These are phyloP conservation scores for Talaromyces rugulosus DNA, from an alignment of 2,329 filamentous ascomycete species.

Conservation along the genomic window DNA sequence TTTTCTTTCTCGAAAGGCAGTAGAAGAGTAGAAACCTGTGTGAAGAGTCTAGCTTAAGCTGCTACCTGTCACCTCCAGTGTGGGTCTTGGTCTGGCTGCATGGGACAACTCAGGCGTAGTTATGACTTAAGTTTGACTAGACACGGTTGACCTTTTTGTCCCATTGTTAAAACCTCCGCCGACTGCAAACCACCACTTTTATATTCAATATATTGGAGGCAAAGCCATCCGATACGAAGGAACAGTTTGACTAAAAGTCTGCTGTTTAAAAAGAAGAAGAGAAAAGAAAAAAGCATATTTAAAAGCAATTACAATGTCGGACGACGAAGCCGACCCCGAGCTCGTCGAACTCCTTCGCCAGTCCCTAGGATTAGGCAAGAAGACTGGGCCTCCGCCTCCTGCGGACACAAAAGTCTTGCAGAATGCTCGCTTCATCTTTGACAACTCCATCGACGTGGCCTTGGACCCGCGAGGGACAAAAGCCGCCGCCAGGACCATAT, in stretches of 20 bases:
- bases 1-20: background rate
- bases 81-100: background rate
- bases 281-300: background rate
- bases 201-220: background rate
- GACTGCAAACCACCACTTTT: background rate
- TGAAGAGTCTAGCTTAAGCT: background rate
- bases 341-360: slow-evolving; percentile 80
- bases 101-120: background rate
- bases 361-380: slow-evolving; percentile 57
- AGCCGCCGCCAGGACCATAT: slow-evolving; percentile 73
- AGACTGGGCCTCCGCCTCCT: slow-evolving; percentile 52
- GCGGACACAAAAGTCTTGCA: slow-evolving; percentile 79
- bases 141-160: background rate
- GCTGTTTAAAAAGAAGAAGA: background rate
- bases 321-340: slow-evolving; percentile 86
- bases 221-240: background rate
- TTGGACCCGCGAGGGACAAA: slow-evolving; percentile 80
- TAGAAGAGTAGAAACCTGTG: background rate
- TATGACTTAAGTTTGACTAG: background rate
- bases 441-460: slow-evolving; percentile 90
- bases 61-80: background rate
- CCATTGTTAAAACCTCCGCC: background rate
- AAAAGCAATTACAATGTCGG: slow-evolving; percentile 64
- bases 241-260: background rate
- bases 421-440: slow-evolving; percentile 78